Evolutionary conservation across 2,329 filamentous ascomycete genomes (phyloP), one percentile per base, ranked within the genome.

Genomic region (Periconia sp.): DNA sequence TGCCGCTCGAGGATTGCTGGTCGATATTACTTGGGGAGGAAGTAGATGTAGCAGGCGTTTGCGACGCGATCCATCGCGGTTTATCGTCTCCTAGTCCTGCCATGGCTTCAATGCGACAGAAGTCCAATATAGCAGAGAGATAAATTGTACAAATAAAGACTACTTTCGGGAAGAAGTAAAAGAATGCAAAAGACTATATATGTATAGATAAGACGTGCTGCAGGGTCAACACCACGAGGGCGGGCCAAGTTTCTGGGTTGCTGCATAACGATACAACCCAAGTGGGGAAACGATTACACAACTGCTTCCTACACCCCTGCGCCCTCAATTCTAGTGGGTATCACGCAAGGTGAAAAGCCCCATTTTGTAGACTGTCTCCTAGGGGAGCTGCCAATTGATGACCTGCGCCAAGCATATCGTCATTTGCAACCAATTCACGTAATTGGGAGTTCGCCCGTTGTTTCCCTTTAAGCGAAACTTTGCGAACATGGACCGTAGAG

Each of bases 401-500:
- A 44, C 41, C 48, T 42, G 52, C 43, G 55, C 55, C 47, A 57
- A 57, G 55, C 49, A 57, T 57, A 48, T 57, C 55, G 55, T 53
- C 51, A 57, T 57, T 46, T 52, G 52, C 3, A 43, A 52, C 41
- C 33, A 50, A 42, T 42, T 54, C 31, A 33, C 48, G 51, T 49
- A 49, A 57, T 54, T 20, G 35, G 23, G 37, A 13, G 10, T n/a
- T 37, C 33, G 33, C 33, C 33, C 11, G 8, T 27, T 27, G 3
- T 27, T 27, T 37, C 3, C 11, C 33, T 11, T n/a, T 37, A 37
- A 37, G 33, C 33, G 33, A 37, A 37, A 27, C 23, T 27, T 8
- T 5, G 33, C 3, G 6, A n/a, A 37, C 11, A 11, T 37, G 3
- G 5, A 37, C 33, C 6, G 33, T 37, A 11, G 33, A 37, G 33